These are phyloP conservation scores for Yamadazyma kanchanaburiensis DNA, from an alignment of 1,139 yeast genomes.

Conservation along the genomic window DNA sequence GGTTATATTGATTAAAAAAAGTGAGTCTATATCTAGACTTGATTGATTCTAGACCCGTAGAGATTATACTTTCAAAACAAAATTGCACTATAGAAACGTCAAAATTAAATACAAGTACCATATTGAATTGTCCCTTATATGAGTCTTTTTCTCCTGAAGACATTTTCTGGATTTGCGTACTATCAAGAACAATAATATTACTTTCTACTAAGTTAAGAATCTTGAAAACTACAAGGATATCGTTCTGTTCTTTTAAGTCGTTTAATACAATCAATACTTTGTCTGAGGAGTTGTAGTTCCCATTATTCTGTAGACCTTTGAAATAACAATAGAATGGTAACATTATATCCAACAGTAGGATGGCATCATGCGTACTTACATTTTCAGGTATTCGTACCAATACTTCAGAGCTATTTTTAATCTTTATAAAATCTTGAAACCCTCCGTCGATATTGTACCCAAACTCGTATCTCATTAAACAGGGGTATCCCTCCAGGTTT, in stretches of 20 bases:
- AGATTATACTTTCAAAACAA: constrained; percentile 18
- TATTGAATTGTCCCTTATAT: constrained; percentile 20
- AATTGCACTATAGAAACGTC: constrained; percentile 18
- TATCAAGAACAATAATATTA: constrained; percentile 27
- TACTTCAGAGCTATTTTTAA: constrained; percentile 22
- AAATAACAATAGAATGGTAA: constrained; percentile 33
- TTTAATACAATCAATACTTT: constrained; percentile 26
- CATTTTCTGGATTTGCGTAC: constrained; percentile 11
- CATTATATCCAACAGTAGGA: constrained; percentile 32
- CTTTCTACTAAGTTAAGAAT: constrained; percentile 26
- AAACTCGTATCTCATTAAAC: constrained; percentile 25
- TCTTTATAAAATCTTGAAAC: constrained; percentile 33
- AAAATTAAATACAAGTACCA: constrained; percentile 18
- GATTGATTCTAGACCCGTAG: constrained; percentile 29
- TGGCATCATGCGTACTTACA: constrained; percentile 37
- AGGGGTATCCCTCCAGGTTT: constrained; percentile 9
- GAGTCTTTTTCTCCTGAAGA: constrained; percentile 10
- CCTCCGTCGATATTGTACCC: constrained; percentile 42
- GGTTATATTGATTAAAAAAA: constrained; percentile 12
- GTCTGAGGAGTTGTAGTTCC: constrained; percentile 9
- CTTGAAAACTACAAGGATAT: constrained; percentile 31
- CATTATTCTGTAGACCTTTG: constrained; percentile 10
- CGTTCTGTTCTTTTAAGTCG: constrained; percentile 34
- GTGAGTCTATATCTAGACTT: constrained; percentile 24
- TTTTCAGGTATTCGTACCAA: constrained; percentile 27